Conservation (phyloP, 805 yeast species). For the Pichia manshurica region DNA sequence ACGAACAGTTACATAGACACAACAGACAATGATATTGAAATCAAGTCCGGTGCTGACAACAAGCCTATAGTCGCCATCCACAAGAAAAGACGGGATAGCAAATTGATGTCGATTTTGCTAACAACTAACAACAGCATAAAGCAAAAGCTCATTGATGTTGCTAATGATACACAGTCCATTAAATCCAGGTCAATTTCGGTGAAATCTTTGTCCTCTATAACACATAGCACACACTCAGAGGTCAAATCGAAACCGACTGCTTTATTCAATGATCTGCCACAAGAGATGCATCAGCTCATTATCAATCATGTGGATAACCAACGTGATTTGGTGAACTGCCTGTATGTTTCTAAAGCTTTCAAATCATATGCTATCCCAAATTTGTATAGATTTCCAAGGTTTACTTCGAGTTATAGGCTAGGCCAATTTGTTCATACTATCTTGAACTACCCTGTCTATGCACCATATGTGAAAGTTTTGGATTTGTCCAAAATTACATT, state of each 20-base stretch:
- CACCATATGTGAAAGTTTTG: conserved; percentile 47
- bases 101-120: conserved; percentile 34
- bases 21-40: conserved; percentile 15
- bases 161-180: conserved; percentile 38
- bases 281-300: conserved; percentile 37
- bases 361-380: conserved; percentile 47
- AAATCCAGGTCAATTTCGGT: conserved; percentile 23
- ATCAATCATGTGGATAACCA: conserved; percentile 35
- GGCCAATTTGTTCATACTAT: conserved; percentile 73
- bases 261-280: conserved; percentile 32
- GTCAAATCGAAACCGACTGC: conserved; percentile 3
- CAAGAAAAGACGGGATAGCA: conserved; percentile 9
- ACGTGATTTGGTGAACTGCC: conserved; percentile 36
- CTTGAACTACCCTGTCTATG: conserved; percentile 50
- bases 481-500: conserved; percentile 50
- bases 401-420: conserved; percentile 69
- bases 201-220: conserved; percentile 9
- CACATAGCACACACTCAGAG: conserved; percentile 4
- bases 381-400: conserved; percentile 48
- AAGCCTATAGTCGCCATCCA: conserved; percentile 8
- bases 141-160: conserved; percentile 28
- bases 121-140: conserved; percentile 28
- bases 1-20: conserved; percentile 36
- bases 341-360: conserved; percentile 48
- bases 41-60: conserved; percentile 3